Percentiles rank a stretch among this genome's conserved stretches.
Conservation (phyloP, 148 eudicot species). For the Suaeda aralocaspica region DNA sequence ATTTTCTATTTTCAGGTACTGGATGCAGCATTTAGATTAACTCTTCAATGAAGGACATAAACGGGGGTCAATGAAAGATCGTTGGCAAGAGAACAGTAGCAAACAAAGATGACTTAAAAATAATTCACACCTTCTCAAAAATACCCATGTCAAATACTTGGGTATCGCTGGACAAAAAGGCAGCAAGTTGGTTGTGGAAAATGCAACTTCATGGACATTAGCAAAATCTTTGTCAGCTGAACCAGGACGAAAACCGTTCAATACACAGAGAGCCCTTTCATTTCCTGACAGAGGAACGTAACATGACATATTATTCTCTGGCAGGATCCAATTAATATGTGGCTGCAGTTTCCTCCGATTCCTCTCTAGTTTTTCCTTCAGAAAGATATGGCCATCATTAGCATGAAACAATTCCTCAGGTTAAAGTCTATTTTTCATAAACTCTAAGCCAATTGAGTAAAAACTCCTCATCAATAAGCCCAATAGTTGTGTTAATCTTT, state of each 20-base stretch:
- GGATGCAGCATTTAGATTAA: not conserved
- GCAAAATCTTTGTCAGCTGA: constrained; percentile 44
- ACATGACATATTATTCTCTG: constrained; percentile 27
- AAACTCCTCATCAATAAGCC: not conserved
- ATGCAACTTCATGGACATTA: constrained; percentile 41
- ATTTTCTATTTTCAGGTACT: no score
- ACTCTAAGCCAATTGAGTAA: not conserved
- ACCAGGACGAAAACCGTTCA: constrained; percentile 41
- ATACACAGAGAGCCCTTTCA: constrained; percentile 42
- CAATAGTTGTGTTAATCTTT: not conserved
- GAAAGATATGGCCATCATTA: constrained; percentile 22
- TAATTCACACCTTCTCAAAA: constrained; percentile 52
- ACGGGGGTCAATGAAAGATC: not conserved
- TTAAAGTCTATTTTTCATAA: not conserved
- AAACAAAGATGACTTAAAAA: not conserved
- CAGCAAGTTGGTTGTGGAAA: constrained; percentile 47
- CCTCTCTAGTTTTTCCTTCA: constrained; percentile 58
- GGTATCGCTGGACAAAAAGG: constrained; percentile 63
- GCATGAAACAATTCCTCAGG: not conserved
- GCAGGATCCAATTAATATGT: constrained; percentile 40
- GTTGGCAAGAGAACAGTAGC: not conserved
- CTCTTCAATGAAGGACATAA: not conserved
- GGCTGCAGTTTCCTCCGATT: constrained; percentile 47
- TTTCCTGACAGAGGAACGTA: constrained; percentile 44
- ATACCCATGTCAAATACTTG: constrained; percentile 76